Conservation (phyloP, 345 rosid species). For the Boechera stricta region DNA sequence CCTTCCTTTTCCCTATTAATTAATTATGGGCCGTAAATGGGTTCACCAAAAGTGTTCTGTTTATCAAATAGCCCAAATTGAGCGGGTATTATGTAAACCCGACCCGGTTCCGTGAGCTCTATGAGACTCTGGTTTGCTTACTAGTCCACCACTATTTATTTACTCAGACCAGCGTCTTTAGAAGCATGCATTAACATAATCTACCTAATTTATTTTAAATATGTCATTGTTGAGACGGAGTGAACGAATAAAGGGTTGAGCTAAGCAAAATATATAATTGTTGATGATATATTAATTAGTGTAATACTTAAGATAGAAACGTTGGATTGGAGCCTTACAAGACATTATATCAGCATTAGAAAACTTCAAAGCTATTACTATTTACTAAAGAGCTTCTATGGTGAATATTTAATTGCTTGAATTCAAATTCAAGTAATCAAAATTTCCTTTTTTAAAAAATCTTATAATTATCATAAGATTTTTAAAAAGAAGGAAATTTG, state of each 20-base stretch:
- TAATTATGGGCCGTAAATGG: slow-evolving; percentile 29
- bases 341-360: slow-evolving; percentile 32
- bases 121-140: background rate
- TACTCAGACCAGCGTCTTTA: background rate
- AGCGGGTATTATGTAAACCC: background rate
- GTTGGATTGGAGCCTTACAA: slow-evolving; percentile 32
- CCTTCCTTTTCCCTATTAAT: background rate
- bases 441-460: background rate
- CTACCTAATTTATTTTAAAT: background rate
- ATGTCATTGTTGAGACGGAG: background rate
- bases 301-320: background rate
- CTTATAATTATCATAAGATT: background rate
- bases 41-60: background rate
- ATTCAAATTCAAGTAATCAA: slow-evolving; percentile 55
- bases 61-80: background rate
- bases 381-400: background rate
- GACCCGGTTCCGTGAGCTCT: background rate
- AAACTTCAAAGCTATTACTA: slow-evolving; percentile 49
- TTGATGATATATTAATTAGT: slow-evolving; percentile 5
- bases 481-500: too few relatives aligned
- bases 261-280: background rate
- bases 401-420: slow-evolving; percentile 50
- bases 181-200: background rate
- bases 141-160: background rate
- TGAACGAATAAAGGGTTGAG: background rate